Evolutionary conservation across 192 early-diverging fungal genomes (phyloP).

Genomic region (Backusella parvicylindrica): DNA sequence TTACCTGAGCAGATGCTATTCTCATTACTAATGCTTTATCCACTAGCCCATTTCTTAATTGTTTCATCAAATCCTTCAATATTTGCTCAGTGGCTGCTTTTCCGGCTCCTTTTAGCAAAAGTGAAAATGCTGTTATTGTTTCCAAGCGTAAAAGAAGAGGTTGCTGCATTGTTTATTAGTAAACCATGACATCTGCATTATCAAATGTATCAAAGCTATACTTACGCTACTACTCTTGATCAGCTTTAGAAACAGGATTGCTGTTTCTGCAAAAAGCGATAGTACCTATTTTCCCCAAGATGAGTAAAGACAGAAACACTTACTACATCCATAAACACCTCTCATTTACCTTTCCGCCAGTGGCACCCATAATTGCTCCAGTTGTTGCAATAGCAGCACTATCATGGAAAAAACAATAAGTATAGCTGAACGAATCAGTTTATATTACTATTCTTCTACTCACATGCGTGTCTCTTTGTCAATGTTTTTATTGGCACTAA

Average conservation of each 20-base stretch:
- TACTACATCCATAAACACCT: not conserved
- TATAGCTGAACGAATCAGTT: not conserved
- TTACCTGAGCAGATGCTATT: constrained; percentile 64
- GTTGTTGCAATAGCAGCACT: constrained; percentile 76
- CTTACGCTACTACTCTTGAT: constrained; percentile 64
- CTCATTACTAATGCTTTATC: constrained; percentile 75
- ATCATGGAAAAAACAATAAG: not conserved
- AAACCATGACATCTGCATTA: not conserved
- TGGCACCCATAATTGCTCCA: constrained; percentile 73
- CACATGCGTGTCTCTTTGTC: constrained; percentile 67
- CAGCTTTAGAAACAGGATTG: constrained; percentile 57
- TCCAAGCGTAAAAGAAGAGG: constrained; percentile 63
- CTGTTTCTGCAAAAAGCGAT: constrained; percentile 66
- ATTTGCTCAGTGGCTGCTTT: constrained; percentile 65
- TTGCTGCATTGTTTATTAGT: constrained; percentile 27
- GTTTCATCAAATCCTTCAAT: constrained; percentile 70
- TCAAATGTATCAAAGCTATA: constrained; percentile 16
- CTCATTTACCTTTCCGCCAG: constrained; percentile 62
- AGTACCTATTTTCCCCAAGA: constrained; percentile 41
- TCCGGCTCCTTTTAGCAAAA: constrained; percentile 70
- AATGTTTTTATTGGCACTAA: constrained; percentile 54
- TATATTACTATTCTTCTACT: constrained; percentile 14
- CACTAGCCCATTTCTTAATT: constrained; percentile 54
- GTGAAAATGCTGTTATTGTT: constrained; percentile 58
- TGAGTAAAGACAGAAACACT: not conserved